Conservation (phyloP, 441 rosid genomes). For the Gossypium schwendimanii region DNA sequence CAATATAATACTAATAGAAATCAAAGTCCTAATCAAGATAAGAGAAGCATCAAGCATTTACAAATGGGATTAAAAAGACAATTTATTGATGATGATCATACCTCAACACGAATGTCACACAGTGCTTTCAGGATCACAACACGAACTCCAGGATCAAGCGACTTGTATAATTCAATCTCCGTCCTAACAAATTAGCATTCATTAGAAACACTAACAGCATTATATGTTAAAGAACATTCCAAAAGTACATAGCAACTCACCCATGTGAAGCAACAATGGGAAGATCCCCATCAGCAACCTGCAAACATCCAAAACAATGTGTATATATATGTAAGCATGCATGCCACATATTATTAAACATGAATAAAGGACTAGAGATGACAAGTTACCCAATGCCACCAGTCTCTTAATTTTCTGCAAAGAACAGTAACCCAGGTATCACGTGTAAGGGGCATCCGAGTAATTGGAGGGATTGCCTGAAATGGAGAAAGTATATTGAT, state of each 20-base stretch:
- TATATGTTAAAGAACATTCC: slow-evolving; percentile 10
- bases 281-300: slow-evolving; percentile 98
- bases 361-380: slow-evolving; percentile 22
- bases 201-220: slow-evolving; percentile 22
- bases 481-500: slow-evolving; percentile 16
- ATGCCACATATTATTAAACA: slow-evolving; percentile 15
- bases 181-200: slow-evolving; percentile 37
- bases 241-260: slow-evolving; percentile 46
- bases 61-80: slow-evolving; percentile 4
- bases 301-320: slow-evolving; percentile 23
- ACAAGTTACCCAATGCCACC: slow-evolving; percentile 97
- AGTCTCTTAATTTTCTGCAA: slow-evolving; percentile 94
- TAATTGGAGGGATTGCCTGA: slow-evolving; percentile 93
- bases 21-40: background rate
- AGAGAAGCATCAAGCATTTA: background rate
- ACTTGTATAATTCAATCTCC: slow-evolving; percentile 71
- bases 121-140: slow-evolving; percentile 93
- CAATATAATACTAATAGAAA: background rate
- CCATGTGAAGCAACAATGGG: slow-evolving; percentile 95
- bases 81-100: slow-evolving; percentile 23
- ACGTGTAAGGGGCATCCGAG: slow-evolving; percentile 90
- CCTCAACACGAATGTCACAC: slow-evolving; percentile 99
- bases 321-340: background rate
- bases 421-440: slow-evolving; percentile 97
- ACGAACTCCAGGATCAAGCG: slow-evolving; percentile 89